These are phyloP conservation scores for Prosopis cineraria DNA, from an alignment of 306 rosid genomes.

Conservation along the genomic window DNA sequence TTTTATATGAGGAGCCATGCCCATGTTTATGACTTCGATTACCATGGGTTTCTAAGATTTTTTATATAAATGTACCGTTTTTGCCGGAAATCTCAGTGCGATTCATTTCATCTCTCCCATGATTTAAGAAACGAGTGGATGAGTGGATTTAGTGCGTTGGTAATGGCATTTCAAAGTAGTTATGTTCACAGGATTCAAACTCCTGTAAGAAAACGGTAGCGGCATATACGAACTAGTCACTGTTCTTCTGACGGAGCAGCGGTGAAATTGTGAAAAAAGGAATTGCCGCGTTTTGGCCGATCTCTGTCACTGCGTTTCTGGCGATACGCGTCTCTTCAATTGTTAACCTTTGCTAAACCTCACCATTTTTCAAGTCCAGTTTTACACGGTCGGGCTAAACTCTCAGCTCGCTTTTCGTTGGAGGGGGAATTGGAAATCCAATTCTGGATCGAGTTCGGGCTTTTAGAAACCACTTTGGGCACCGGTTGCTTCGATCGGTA, in stretches of 20 bases:
- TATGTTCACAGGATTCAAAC: not conserved
- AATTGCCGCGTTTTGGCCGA: not conserved
- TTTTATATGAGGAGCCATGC: too few relatives aligned
- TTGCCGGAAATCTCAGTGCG: too few relatives aligned
- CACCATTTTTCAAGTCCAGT: not conserved
- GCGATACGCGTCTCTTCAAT: slow-evolving; percentile 11
- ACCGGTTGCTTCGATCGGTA: slow-evolving; percentile 27
- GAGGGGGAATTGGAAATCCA: slow-evolving; percentile 19
- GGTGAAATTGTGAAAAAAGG: not conserved
- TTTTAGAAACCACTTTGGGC: not conserved
- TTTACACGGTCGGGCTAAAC: not conserved
- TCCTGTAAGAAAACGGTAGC: not conserved
- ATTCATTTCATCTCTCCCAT: too few relatives aligned
- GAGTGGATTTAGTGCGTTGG: too few relatives aligned
- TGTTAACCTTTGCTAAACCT: not conserved
- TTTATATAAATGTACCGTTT: too few relatives aligned
- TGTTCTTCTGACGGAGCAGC: too few relatives aligned
- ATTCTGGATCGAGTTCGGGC: not conserved
- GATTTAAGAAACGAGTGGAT: too few relatives aligned
- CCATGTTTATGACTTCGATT: too few relatives aligned
- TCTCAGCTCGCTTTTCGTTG: not conserved
- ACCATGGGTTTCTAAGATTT: too few relatives aligned
- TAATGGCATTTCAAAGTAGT: too few relatives aligned
- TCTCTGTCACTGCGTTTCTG: not conserved
- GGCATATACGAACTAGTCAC: not conserved